Conservation (phyloP, 2,329 filamentous ascomycete genomes). For the Aspergillus terreus region DNA sequence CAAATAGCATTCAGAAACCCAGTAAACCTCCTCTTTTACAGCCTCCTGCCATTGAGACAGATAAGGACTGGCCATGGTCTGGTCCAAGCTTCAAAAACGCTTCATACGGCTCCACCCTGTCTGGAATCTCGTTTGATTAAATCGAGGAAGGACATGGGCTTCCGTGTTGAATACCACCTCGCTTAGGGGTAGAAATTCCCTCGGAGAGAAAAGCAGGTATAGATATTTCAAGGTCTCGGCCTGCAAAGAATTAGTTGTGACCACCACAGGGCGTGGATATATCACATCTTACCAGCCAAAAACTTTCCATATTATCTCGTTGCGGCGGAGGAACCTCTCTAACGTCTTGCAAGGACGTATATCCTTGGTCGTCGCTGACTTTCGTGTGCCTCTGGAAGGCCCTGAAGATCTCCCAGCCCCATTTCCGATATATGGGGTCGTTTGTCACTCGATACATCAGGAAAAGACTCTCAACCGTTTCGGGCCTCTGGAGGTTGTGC, state of each 20-base stretch:
- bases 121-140: slow-evolving; percentile 4
- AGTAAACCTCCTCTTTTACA: too few species aligned
- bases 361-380: slow-evolving; percentile 64
- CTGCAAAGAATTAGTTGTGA: slow-evolving; percentile 3
- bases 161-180: slow-evolving; percentile 88
- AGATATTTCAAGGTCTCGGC: slow-evolving; percentile 93
- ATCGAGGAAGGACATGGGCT: slow-evolving; percentile 57
- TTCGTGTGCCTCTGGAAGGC: slow-evolving; percentile 78
- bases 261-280: neutral
- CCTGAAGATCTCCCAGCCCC: slow-evolving; percentile 96
- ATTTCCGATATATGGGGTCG: slow-evolving; percentile 82
- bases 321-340: slow-evolving; percentile 62
- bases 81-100: neutral
- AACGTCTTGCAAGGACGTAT: slow-evolving; percentile 64
- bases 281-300: slow-evolving; percentile 66
- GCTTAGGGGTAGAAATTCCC: slow-evolving; percentile 74
- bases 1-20: too few species aligned
- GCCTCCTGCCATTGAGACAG: too few species aligned
- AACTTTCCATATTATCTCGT: slow-evolving; percentile 92
- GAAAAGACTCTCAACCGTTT: slow-evolving; percentile 93
- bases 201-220: slow-evolving; percentile 81
- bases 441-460: slow-evolving; percentile 99
- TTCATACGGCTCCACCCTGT: slow-evolving; percentile 4
- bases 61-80: too few species aligned
- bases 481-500: slow-evolving; percentile 91